Conservation (phyloP, 1,284 basidiomycete genomes). For the Austroboletus niveus region DNA sequence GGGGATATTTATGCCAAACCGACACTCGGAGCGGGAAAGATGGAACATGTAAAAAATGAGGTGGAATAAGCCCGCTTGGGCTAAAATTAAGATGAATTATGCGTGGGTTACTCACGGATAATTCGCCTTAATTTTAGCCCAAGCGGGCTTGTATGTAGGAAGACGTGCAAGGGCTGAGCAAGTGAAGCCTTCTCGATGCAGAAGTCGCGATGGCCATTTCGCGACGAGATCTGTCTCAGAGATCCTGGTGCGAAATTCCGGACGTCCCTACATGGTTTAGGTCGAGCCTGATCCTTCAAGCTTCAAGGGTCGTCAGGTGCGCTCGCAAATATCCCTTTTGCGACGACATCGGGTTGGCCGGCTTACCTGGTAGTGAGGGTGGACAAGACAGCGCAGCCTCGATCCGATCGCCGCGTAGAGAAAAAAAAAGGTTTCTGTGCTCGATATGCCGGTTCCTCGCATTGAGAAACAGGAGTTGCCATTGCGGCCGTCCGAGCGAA, state of each 20-base stretch:
- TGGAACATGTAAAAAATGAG: conserved; percentile 14
- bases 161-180: conserved; percentile 9
- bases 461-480: conserved; percentile 14
- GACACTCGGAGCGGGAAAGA: neutral
- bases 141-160: conserved; percentile 19
- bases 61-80: conserved; percentile 16
- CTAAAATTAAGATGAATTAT: conserved; percentile 28
- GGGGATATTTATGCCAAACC: conserved; percentile 28
- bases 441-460: neutral
- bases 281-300: conserved; percentile 2
- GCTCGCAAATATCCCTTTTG: too few species aligned
- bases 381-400: neutral
- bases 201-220: conserved; percentile 14
- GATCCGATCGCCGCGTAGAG: conserved; percentile 3
- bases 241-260: conserved; percentile 23
- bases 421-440: neutral
- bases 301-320: too few species aligned
- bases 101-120: conserved; percentile 31
- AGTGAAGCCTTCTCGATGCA: conserved; percentile 25
- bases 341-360: neutral
- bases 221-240: conserved; percentile 13
- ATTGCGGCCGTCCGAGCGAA: conserved; percentile 9
- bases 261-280: conserved; percentile 5
- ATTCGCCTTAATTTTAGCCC: conserved; percentile 27
- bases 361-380: neutral